Evolutionary conservation across 176 grass and related monocot species (phyloP).

Genomic region (Dendrocalamus sinicus): DNA sequence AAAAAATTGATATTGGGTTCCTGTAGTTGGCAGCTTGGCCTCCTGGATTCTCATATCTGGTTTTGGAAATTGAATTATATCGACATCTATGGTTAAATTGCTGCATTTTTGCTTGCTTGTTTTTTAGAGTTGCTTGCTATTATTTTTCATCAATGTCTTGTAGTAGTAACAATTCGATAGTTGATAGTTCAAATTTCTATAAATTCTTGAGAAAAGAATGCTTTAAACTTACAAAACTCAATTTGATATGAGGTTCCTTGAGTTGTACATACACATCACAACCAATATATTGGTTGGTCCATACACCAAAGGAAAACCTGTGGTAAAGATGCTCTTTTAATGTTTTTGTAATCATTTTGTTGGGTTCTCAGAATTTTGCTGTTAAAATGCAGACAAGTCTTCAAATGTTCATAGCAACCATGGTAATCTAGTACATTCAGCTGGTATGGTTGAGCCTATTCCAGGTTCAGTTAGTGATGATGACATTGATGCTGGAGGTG

Average conservation of each 20-base stretch:
- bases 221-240: neutral
- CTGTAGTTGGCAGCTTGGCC: constrained; percentile 12
- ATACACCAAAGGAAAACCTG: constrained; percentile 9
- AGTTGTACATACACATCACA: neutral
- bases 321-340: neutral
- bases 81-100: constrained; percentile 1
- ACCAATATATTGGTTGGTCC: neutral
- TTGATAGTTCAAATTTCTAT: neutral
- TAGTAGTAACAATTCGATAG: constrained; percentile 3
- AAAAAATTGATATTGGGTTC: constrained; percentile 3
- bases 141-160: constrained; percentile 6
- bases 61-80: constrained; percentile 12
- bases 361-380: constrained; percentile 8
- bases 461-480: constrained; percentile 68
- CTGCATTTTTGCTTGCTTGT: neutral
- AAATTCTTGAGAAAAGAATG: neutral
- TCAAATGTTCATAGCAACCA: constrained; percentile 50
- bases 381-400: constrained; percentile 69
- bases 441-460: constrained; percentile 57
- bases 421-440: constrained; percentile 57
- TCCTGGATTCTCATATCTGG: constrained; percentile 1
- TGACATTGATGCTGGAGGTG: constrained; percentile 73
- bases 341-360: constrained; percentile 7
- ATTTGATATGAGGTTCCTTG: neutral
- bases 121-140: neutral